Evolutionary conservation across 306 rosid genomes (phyloP), one percentile per base, ranked within the genome.

Genomic region (Mimosa pudica): DNA sequence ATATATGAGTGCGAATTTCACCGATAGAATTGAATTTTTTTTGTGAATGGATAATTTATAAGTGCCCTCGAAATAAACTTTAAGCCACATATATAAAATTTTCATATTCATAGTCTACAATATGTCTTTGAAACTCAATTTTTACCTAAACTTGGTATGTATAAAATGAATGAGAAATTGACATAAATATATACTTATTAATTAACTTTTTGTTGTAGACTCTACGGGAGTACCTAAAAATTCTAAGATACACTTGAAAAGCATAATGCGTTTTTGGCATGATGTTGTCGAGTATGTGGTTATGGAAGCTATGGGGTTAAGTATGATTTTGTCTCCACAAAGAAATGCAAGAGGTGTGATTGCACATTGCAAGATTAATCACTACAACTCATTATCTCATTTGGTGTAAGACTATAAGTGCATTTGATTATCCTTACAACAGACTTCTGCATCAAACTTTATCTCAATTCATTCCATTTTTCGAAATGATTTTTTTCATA

Each of bases 251-350:
- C 62, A 55, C 10, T 55, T 7, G 18, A 6, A 55, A 55, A n/a
- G 18, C 24, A 18, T n/a, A 55, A 18, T 52, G 16, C 58, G 5
- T 13, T 52, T 5, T 55, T 55, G 61, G 10, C 30, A 55, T 64
- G 17, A 68, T 68, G 9, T n/a, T 42, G 73, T 7, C 54, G 8
- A 18, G 54, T 4, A 44, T 18, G 49, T 67, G 30, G 73, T 73
- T 67, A 76, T 49, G 33, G 13, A 58, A 64, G 72, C 67, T 11
- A 80, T 41, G 44, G 30, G 35, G 58, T 42, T 60, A 0, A 8
- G 60, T 68, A 47, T 86, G 83, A 83, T 78, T 84, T 14, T 83
- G 89, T 86, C 82, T 78, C 87, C 82, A 65, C 78, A 58, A 78
- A 81, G 84, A 70, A 65, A 75, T 57, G 82, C 76, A 65, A 77